A percentile compares a stretch with the other conserved stretches of the same genome.
These are phyloP conservation scores for Vigna reflexopilosa DNA, from an alignment of 306 rosid species.

Conservation along the genomic window DNA sequence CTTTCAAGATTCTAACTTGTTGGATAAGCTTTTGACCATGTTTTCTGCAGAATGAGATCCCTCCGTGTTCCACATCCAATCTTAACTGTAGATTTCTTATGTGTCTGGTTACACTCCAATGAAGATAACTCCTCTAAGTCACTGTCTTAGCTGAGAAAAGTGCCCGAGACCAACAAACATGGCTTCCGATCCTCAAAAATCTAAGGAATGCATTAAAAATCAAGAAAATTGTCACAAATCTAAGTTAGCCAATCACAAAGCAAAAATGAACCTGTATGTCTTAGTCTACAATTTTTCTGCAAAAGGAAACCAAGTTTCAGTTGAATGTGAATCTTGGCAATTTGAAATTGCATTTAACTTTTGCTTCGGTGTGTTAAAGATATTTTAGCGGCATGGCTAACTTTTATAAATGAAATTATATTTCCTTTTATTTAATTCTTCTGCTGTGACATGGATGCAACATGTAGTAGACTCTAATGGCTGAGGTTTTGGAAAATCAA, in stretches of 20 bases:
- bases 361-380: neutral
- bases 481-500: neutral
- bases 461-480: neutral
- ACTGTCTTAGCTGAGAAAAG: constrained; percentile 51
- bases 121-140: neutral
- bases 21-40: constrained; percentile 21
- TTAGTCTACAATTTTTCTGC: constrained; percentile 4
- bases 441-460: neutral
- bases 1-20: neutral
- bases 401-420: neutral
- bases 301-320: neutral
- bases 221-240: constrained; percentile 22
- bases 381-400: neutral
- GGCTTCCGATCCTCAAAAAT: constrained; percentile 81
- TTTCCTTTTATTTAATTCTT: neutral
- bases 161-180: constrained; percentile 99
- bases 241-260: constrained; percentile 36
- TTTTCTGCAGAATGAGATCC: constrained; percentile 2
- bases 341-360: constrained; percentile 2
- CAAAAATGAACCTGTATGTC: constrained; percentile 49
- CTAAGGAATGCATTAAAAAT: constrained; percentile 35
- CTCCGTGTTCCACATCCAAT: neutral
- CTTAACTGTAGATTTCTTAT: too few relatives aligned
- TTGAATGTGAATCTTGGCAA: neutral
- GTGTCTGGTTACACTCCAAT: neutral